phyloP scores from a whole-genome alignment of 1,139 yeast genomes.

The Nakaseomyces sp. region DNA sequence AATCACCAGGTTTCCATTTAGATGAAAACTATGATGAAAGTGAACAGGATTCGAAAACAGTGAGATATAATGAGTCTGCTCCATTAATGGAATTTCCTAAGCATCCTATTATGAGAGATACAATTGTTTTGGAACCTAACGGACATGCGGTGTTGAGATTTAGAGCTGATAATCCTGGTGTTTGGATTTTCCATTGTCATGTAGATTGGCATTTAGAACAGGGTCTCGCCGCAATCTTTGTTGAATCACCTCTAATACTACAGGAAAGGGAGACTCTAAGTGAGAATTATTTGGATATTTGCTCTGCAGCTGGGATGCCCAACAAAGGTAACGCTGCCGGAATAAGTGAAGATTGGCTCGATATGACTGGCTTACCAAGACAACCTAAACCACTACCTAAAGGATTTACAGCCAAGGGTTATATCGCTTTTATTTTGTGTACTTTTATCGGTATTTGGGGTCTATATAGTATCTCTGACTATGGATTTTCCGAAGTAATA shows the following conservation, averaged over 20 bases:
- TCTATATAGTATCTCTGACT: slow-evolving; percentile 44
- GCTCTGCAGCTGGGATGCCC: slow-evolving; percentile 40
- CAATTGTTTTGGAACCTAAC: slow-evolving; percentile 53
- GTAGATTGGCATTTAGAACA: slow-evolving; percentile 76
- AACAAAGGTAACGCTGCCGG: slow-evolving; percentile 67
- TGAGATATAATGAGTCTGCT: slow-evolving; percentile 41
- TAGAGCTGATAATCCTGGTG: slow-evolving; percentile 72
- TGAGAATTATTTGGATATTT: slow-evolving; percentile 41
- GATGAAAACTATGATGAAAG: slow-evolving; percentile 38
- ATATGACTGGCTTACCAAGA: slow-evolving; percentile 47
- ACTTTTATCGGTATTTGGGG: slow-evolving; percentile 53
- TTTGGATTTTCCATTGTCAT: slow-evolving; percentile 79
- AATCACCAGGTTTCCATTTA: slow-evolving; percentile 40
- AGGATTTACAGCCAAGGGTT: slow-evolving; percentile 64
- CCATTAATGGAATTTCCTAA: slow-evolving; percentile 43
- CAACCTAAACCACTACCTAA: slow-evolving; percentile 52
- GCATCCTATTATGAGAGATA: slow-evolving; percentile 57
- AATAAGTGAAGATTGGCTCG: slow-evolving; percentile 41
- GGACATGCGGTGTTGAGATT: slow-evolving; percentile 61
- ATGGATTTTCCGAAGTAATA: slow-evolving; percentile 55
- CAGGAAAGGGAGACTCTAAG: slow-evolving; percentile 38
- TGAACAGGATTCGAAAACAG: slow-evolving; percentile 34
- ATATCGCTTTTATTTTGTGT: slow-evolving; percentile 51
- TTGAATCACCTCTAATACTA: slow-evolving; percentile 54
- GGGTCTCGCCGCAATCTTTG: slow-evolving; percentile 59